Conservation (phyloP, 2,329 filamentous ascomycete species). For the Acrocalymma vagum region DNA sequence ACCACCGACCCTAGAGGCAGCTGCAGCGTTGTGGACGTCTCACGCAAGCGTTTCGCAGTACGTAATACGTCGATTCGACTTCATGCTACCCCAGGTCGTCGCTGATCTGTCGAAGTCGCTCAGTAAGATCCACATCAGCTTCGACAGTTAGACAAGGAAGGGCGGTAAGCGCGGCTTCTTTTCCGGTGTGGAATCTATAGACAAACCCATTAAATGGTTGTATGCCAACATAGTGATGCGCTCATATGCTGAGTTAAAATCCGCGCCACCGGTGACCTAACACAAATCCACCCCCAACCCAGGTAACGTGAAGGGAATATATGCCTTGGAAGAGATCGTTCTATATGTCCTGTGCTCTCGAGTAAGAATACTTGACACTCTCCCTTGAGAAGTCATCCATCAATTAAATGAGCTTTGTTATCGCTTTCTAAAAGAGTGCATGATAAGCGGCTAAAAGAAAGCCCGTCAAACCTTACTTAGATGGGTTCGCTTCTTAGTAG, state of each 20-base stretch:
- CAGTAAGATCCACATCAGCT: slow-evolving; percentile 2
- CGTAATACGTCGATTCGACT: slow-evolving; percentile 1
- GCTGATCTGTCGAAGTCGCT: neutral
- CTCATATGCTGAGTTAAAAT: slow-evolving; percentile 66
- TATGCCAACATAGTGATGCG: slow-evolving; percentile 69
- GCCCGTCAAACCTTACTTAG: too few species aligned
- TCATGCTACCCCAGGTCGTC: neutral
- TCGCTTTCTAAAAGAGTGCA: too few species aligned
- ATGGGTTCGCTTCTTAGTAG: too few species aligned
- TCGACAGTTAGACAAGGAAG: slow-evolving; percentile 9
- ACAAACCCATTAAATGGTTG: slow-evolving; percentile 72
- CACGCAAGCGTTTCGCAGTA: neutral
- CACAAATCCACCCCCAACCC: too few species aligned
- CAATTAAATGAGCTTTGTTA: too few species aligned
- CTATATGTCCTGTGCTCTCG: too few species aligned
- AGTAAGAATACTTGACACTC: too few species aligned
- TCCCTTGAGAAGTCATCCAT: too few species aligned
- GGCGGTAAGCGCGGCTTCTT: slow-evolving; percentile 8
- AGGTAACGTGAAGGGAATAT: too few species aligned
- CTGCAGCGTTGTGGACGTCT: neutral
- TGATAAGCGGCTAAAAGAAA: too few species aligned
- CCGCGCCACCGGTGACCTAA: too few species aligned
- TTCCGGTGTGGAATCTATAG: slow-evolving; percentile 79
- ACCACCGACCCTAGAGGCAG: slow-evolving; percentile 7
- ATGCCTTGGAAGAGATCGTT: too few species aligned